A percentile compares a stretch with the other conserved stretches of the same genome.
Evolutionary conservation across 1,284 basidiomycete species (phyloP).

Genomic region (Mycena citricolor): DNA sequence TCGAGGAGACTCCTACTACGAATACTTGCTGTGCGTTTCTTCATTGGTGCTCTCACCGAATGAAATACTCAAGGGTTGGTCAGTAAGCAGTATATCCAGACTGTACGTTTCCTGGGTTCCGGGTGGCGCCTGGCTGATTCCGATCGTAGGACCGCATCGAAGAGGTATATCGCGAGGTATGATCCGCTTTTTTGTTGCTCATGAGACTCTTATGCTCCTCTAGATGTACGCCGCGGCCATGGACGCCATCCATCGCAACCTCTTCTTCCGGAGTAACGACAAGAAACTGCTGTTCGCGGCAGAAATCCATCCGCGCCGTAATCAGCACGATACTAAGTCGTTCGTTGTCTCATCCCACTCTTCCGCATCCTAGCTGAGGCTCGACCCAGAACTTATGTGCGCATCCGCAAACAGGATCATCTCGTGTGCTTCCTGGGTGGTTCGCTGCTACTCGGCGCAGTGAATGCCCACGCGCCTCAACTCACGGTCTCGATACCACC

Average conservation of each 20-base stretch:
- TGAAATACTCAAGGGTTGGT: not conserved
- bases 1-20: slow-evolving; percentile 93
- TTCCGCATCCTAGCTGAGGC: slow-evolving; percentile 8
- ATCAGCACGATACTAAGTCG: slow-evolving; percentile 36
- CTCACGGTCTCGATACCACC: slow-evolving; percentile 62
- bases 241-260: slow-evolving; percentile 74
- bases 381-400: slow-evolving; percentile 39
- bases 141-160: slow-evolving; percentile 52
- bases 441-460: slow-evolving; percentile 87
- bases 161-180: slow-evolving; percentile 72
- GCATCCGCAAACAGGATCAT: slow-evolving; percentile 83
- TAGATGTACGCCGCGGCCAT: slow-evolving; percentile 89
- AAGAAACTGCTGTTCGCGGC: slow-evolving; percentile 76
- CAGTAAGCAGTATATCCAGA: slow-evolving; percentile 82
- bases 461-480: slow-evolving; percentile 57
- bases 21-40: slow-evolving; percentile 74
- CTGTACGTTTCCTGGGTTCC: slow-evolving; percentile 44
- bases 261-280: slow-evolving; percentile 65
- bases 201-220: not conserved
- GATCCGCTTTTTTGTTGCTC: slow-evolving; percentile 19
- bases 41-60: slow-evolving; percentile 13
- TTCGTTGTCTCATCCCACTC: slow-evolving; percentile 33
- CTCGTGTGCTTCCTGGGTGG: slow-evolving; percentile 95
- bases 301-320: slow-evolving; percentile 62
- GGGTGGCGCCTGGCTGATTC: not conserved